Base-by-base conservation (phyloP, 306 rosid species). In the Gastrolobium bilobum region DNA sequence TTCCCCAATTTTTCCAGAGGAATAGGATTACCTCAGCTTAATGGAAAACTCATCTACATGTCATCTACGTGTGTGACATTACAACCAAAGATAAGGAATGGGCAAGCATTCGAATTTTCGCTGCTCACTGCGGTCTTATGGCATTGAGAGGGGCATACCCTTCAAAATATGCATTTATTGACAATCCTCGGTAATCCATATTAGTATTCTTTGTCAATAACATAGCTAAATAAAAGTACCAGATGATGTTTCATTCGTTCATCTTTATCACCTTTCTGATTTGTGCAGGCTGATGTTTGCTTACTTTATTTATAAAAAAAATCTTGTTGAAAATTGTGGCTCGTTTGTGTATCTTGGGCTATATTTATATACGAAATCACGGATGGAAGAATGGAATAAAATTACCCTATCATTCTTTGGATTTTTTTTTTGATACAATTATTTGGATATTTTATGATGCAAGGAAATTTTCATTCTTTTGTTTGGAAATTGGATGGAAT, bases 21-120 rank as follows among this genome's bases (percentile, higher is more conserved):
- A 74, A 70, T 88, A 75, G 84, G 86, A 79, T 80, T 84, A 73
- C 83, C 86, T 86, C 84, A 60, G 66, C 78, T 79, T 50, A 88
- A 84, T 86, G 85, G 79, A 47, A 54, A 64, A 63, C 80, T 70
- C 73, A 51, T 62, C 67, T 57, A 68, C 57, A 20, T 75, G n/a
- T 70, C 73, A 51, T 62, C 67, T 57, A 68, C 57, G 20, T 75
- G n/a, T 66, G 77, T 40, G 50, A 58, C 71, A 50, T 58, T 63
- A 46, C 51, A 62, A 71, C 70, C 78, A 57, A 71, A 79, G 87
- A 61, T 68, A 59, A 60, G 86, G 48, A 75, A 66, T 43, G 68
- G 62, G 83, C 76, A 76, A 61, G 51, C 72, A 40, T 60, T 80
- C 51, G 44, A 80, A 53, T 43, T 66, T 72, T 76, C 7, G 10